Base-by-base conservation (phyloP, 768 basidiomycete species). In the Zangia roseola region DNA sequence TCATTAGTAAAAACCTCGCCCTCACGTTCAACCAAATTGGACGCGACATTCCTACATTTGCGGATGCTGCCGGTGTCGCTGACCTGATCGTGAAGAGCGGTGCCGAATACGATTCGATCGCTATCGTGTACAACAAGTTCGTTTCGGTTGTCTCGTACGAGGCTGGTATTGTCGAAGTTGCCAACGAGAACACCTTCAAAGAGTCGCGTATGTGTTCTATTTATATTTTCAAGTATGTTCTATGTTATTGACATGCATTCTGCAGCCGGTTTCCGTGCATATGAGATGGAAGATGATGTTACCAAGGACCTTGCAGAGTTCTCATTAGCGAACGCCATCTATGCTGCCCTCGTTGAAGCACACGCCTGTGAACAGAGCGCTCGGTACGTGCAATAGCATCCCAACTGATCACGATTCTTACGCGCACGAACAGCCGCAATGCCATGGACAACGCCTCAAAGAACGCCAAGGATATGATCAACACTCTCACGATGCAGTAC, bases 381-480 rank as follows among this genome's bases (percentile, higher is more conserved):
- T 62, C 90, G 88, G 91, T 92, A 71, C 30, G 65, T 74, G 30
- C 10, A 31, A 24, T 12, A 16, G 3, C 23, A 24, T 8, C 6
- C 17, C 4, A 6, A 26, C 21, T 31, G 2, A 23, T 16, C 19
- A 8, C 10, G 10, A 24, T 10, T 41, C 34, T 53, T 33, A 53
- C 41, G 1, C 12, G 9, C 25, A 13, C 25, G 35, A 19, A 47
- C 49, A 61, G 95, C 70, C 88, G 95, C 59, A 97, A 95, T 59
- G 97, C 97, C 63, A 99, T 99, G 97, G 97, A 98, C 82, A 98
- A 93, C 65, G 95, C 95, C 40, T 93, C 94, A 57, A 99, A 99
- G 84, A 98, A 99, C 71, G 97, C 97, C 49, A 75, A 73, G 28
- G 94, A 94, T 72, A 97, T 97, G 94, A 95, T 97, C 64, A 71